phyloP scores from a whole-genome alignment of 2,329 filamentous ascomycete species.

The Phaeophleospora eucalypticola region DNA sequence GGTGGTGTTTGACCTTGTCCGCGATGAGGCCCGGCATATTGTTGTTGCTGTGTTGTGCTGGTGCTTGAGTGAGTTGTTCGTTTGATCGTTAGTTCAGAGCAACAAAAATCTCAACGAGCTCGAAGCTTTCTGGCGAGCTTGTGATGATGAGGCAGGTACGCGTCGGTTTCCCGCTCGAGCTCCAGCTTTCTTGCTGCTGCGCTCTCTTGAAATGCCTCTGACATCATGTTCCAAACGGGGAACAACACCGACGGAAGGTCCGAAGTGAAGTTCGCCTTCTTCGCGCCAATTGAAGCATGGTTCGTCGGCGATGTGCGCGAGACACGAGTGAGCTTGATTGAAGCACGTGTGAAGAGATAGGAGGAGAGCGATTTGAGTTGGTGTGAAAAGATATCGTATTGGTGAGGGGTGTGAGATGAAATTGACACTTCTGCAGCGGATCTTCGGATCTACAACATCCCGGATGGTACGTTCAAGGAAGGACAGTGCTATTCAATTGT shows the following conservation, averaged over 20 bases:
- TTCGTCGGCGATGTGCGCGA: conserved; percentile 3
- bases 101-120: background rate
- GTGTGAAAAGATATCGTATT: no score
- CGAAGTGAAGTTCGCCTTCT: background rate
- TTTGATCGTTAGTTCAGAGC: background rate
- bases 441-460: no score
- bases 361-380: background rate
- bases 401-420: no score
- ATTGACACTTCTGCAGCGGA: no score
- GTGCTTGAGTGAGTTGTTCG: background rate
- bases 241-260: background rate
- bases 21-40: conserved; percentile 19
- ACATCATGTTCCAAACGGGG: background rate
- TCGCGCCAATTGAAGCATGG: conserved; percentile 13
- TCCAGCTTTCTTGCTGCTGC: background rate
- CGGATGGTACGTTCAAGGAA: no score
- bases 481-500: no score
- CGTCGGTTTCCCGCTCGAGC: background rate
- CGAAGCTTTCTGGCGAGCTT: background rate
- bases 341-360: background rate
- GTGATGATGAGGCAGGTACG: background rate
- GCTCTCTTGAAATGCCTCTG: background rate
- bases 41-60: background rate
- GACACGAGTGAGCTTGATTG: conserved; percentile 9
- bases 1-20: conserved; percentile 13